Conservation (phyloP, 257 asterid species). For the Cordia subcordata region DNA sequence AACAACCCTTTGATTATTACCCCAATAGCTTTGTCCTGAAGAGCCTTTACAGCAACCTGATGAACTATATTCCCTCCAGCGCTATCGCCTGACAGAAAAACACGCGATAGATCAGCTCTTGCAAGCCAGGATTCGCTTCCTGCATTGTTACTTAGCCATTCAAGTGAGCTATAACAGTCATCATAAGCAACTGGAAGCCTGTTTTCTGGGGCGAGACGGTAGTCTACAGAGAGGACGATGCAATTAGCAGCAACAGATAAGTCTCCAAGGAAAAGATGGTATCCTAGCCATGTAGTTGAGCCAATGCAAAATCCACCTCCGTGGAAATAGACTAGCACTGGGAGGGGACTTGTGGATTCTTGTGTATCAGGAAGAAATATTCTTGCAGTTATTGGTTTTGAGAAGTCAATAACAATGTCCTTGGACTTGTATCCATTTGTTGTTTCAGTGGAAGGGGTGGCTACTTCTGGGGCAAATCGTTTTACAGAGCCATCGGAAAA, state of each 20-base stretch:
- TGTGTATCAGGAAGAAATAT: conserved; percentile 47
- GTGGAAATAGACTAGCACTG: conserved; percentile 66
- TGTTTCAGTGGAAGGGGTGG: conserved; percentile 28
- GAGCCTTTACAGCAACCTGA: conserved; percentile 34
- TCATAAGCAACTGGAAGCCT: conserved; percentile 71
- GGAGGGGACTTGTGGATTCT: conserved; percentile 20
- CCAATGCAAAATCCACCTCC: conserved; percentile 90
- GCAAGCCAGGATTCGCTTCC: conserved; percentile 42
- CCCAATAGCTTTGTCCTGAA: background rate
- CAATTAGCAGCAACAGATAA: conserved; percentile 36
- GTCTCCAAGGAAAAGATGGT: conserved; percentile 60
- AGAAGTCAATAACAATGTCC: conserved; percentile 46
- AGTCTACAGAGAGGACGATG: conserved; percentile 62
- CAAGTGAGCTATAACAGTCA: conserved; percentile 49
- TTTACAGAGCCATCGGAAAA: conserved; percentile 51
- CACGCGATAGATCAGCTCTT: conserved; percentile 38
- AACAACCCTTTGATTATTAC: conserved; percentile 45
- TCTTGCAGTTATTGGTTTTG: conserved; percentile 51
- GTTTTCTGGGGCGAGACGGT: conserved; percentile 78
- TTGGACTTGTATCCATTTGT: conserved; percentile 42
- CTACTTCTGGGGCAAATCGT: conserved; percentile 36
- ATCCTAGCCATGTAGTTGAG: conserved; percentile 71
- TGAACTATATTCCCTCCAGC: conserved; percentile 85
- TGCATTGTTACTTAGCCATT: conserved; percentile 35
- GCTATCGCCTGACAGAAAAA: conserved; percentile 73